These are phyloP conservation scores for Aspergillus luchuensis DNA, from an alignment of 2,329 filamentous ascomycete genomes.

Conservation along the genomic window DNA sequence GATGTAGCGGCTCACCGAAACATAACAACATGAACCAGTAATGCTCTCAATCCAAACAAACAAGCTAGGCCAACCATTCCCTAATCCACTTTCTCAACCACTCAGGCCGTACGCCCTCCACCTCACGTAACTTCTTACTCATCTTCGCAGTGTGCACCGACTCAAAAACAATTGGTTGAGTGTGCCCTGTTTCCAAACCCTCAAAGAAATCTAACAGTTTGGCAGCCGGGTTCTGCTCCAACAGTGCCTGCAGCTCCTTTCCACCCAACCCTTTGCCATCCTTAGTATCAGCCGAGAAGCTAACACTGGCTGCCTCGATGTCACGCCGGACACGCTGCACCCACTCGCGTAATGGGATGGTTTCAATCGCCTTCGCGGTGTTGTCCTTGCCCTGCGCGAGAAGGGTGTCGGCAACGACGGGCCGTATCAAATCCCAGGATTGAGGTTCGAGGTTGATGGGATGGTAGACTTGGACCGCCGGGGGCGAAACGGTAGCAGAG, in stretches of 20 bases:
- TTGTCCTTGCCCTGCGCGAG: background rate
- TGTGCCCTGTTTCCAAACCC: constrained; percentile 3
- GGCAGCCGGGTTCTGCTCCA: constrained; percentile 30
- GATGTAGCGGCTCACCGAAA: too few relatives aligned
- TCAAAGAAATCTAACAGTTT: constrained; percentile 37
- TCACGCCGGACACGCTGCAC: constrained; percentile 10
- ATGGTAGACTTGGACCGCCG: constrained; percentile 2
- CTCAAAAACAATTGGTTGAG: constrained; percentile 19
- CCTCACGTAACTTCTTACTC: constrained; percentile 29
- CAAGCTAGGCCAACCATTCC: constrained; percentile 30
- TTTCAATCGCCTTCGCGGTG: constrained; percentile 1
- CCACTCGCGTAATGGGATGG: constrained; percentile 19
- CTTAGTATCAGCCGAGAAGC: too few relatives aligned
- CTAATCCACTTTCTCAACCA: constrained; percentile 41
- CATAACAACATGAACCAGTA: too few relatives aligned
- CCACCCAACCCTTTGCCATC: constrained; percentile 7
- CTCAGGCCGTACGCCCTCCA: constrained; percentile 30
- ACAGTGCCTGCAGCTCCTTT: constrained; percentile 13
- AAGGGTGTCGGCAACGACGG: background rate
- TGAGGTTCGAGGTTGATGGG: background rate
- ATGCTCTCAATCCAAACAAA: too few relatives aligned
- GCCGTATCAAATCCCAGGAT: background rate
- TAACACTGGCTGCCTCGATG: constrained; percentile 10
- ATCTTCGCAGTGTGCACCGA: constrained; percentile 15
- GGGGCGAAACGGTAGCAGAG: too few relatives aligned